Base-by-base conservation (phyloP, 805 yeast genomes). In the Kodamaea laetipori region DNA sequence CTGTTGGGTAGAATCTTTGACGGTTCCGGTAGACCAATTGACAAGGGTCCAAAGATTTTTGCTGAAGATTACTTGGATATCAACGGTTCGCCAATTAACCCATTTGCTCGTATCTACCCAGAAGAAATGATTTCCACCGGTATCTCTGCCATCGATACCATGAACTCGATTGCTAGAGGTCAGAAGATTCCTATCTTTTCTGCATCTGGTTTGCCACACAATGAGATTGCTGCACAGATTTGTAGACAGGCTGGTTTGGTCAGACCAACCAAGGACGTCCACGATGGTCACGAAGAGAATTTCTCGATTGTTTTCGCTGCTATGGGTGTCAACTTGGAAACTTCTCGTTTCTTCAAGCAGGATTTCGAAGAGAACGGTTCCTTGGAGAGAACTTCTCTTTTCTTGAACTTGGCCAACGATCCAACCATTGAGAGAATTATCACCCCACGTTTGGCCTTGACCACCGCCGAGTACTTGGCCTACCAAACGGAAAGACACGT, bases 51-150 rank as follows among this genome's bases (percentile, higher is more conserved):
- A 53, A 87, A 86, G 70, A 96, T 94, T 42, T 86, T 94, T 63
- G 99, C 99, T 45, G 99, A 94, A 71, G 99, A 94, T 68, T 94
- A 90, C 69, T 77, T 94, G 67, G 99, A 94, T 69, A 95, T 94
- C 65, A 95, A 94, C 67, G 99, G 99, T 46, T 90, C 98, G 33
- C 98, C 99, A 61, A 94, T 94, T 69, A 94, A 94, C 65, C 99
- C 99, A 43, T 94, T 72, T 67, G 95, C 97, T 34, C 90, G 99
- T 74, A 94, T 94, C 57, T 95, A 95, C 67, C 99, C 99, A 23
- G 99, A 94, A 77, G 99, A 94, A 76, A 94, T 94, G 99, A 94
- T 94, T 58, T 90, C 97, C 41, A 95, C 99, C 13, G 99, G 99
- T 80, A 79, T 94, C 52, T 90, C 97, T 38, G 97, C 99, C 39